phyloP scores from a whole-genome alignment of 1,284 basidiomycete species.

The Ganoderma lucidum region DNA sequence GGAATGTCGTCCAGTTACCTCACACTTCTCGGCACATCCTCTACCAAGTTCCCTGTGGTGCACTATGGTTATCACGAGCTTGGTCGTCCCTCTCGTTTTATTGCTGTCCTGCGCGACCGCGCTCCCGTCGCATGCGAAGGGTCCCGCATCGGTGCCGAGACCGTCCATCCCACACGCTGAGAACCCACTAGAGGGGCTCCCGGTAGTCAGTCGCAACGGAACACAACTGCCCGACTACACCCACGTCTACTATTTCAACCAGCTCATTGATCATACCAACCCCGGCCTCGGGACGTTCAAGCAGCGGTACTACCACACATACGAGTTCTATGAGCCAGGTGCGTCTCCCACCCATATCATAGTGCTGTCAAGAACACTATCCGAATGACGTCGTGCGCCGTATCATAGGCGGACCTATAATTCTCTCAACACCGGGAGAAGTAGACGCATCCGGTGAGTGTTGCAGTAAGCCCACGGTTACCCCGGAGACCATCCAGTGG shows the following conservation, averaged over 20 bases:
- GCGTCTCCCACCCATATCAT: neutral
- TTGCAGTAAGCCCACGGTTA: conserved; percentile 18
- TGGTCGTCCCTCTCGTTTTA: neutral
- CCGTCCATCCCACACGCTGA: conserved; percentile 23
- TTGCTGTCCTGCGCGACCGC: neutral
- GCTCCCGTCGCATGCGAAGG: conserved; percentile 10
- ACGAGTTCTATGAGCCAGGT: conserved; percentile 68
- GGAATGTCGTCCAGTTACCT: neutral
- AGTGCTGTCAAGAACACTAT: neutral
- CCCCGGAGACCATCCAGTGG: conserved; percentile 8
- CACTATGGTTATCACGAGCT: neutral
- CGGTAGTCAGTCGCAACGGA: conserved; percentile 36
- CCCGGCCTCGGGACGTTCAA: conserved; percentile 73
- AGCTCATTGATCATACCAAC: conserved; percentile 76
- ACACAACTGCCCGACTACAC: conserved; percentile 40
- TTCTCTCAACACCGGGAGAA: conserved; percentile 63
- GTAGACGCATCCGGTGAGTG: conserved; percentile 49
- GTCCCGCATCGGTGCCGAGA: conserved; percentile 9
- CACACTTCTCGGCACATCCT: neutral
- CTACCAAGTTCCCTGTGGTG: neutral
- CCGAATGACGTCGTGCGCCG: conserved; percentile 2
- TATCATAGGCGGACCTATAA: conserved; percentile 67
- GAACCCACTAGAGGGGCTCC: conserved; percentile 12
- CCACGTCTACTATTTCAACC: conserved; percentile 67
- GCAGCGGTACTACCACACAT: conserved; percentile 76